A percentile compares a stretch with the other conserved stretches of the same genome.
These are phyloP conservation scores for Carallia pectinifolia DNA, from an alignment of 345 rosid genomes.

Conservation along the genomic window DNA sequence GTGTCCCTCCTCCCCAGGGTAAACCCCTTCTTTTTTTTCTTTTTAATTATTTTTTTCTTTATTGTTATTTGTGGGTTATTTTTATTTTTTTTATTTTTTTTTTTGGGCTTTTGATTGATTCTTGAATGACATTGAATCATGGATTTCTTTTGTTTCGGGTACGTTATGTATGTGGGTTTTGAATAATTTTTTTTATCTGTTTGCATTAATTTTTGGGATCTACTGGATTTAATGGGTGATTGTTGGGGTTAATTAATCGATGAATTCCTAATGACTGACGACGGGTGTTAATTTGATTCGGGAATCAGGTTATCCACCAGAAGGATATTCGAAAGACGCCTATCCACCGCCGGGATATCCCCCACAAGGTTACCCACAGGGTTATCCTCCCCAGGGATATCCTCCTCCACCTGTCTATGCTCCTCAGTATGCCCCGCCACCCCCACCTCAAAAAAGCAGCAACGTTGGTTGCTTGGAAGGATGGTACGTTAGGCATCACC, in stretches of 20 bases:
- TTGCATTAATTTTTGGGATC: not conserved
- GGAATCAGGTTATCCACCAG: not conserved
- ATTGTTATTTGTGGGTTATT: not conserved
- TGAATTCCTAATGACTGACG: no score
- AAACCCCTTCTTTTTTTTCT: no score
- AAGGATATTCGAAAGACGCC: slow-evolving; percentile 71
- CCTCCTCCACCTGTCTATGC: slow-evolving; percentile 70
- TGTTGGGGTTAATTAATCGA: not conserved
- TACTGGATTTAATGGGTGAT: slow-evolving; percentile 16
- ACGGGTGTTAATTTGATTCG: no score
- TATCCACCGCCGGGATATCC: slow-evolving; percentile 50
- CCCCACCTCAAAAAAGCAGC: slow-evolving; percentile 49
- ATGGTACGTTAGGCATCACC: slow-evolving; percentile 41
- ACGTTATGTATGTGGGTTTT: not conserved
- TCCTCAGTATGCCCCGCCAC: slow-evolving; percentile 73
- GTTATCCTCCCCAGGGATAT: slow-evolving; percentile 53
- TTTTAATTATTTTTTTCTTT: not conserved
- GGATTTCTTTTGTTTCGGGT: not conserved
- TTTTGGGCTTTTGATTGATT: not conserved
- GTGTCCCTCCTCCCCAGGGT: slow-evolving; percentile 97
- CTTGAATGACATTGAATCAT: not conserved
- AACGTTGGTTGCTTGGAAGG: slow-evolving; percentile 64
- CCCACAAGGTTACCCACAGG: slow-evolving; percentile 50
- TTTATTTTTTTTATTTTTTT: not conserved
- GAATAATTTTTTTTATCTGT: slow-evolving; percentile 2